Evolutionary conservation across 192 early-diverging fungal species (phyloP).

Genomic region (Backusella morwellensis): DNA sequence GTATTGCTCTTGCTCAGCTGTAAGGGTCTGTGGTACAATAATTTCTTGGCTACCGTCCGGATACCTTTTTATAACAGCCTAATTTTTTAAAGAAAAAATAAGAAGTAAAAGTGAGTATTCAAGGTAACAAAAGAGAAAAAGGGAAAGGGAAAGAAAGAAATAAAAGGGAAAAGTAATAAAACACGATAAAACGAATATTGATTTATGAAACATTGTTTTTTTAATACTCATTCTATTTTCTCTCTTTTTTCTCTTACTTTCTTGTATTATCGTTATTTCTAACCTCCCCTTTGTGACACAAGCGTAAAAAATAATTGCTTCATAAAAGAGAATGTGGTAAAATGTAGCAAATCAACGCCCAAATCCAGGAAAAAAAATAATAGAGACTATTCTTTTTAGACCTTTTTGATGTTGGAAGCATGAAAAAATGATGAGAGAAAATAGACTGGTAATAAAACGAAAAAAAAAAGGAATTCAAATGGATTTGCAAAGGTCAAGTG

Average conservation of each 20-base stretch:
- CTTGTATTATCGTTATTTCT: conserved; percentile 7
- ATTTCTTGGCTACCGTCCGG: conserved; percentile 30
- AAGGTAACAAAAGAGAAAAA: conserved; percentile 7
- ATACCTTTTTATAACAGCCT: conserved; percentile 27
- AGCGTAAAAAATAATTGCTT: not conserved
- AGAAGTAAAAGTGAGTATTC: conserved; percentile 2
- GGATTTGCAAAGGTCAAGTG: not conserved
- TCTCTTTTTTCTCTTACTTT: not conserved
- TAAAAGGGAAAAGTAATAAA: conserved; percentile 1
- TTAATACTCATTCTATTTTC: conserved; percentile 6
- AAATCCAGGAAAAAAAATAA: not conserved
- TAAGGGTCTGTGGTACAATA: conserved; percentile 27
- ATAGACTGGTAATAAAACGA: not conserved
- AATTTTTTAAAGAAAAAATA: not conserved
- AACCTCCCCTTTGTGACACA: conserved; percentile 6
- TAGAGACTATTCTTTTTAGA: not conserved
- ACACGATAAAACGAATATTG: conserved; percentile 7
- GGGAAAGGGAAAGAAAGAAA: not conserved
- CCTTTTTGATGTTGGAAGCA: not conserved
- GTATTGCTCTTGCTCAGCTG: conserved; percentile 30
- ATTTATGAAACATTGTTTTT: conserved; percentile 7
- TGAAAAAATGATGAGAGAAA: not conserved
- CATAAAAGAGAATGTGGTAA: not conserved
- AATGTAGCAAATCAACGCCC: not conserved
- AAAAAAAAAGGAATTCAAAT: not conserved